Conservation (phyloP, 148 eudicot genomes). For the Persicaria maculosa region DNA sequence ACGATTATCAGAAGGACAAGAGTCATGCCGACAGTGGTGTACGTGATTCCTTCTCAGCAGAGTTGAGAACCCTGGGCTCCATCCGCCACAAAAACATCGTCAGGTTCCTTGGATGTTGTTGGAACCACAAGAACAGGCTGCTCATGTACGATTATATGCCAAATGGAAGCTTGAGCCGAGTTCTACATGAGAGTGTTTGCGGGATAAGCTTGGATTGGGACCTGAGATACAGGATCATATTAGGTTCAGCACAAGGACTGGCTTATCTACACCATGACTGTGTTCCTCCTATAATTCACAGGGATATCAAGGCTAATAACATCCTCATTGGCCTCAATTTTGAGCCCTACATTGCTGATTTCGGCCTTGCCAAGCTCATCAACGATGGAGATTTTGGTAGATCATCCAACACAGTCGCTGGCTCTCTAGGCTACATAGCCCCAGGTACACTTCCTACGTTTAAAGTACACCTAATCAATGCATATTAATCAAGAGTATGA, state of each 20-base stretch:
- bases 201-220: conserved; percentile 69
- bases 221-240: conserved; percentile 46
- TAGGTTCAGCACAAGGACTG: conserved; percentile 72
- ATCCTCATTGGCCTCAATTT: conserved; percentile 68
- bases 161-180: conserved; percentile 75
- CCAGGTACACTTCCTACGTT: conserved; percentile 38
- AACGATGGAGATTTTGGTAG: conserved; percentile 54
- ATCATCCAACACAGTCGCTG: conserved; percentile 65
- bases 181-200: conserved; percentile 44
- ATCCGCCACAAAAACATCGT: conserved; percentile 85
- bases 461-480: not conserved
- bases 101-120: conserved; percentile 65
- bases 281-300: conserved; percentile 79
- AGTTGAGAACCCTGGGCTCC: conserved; percentile 71
- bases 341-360: conserved; percentile 76
- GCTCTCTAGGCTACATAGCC: conserved; percentile 89
- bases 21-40: conserved; percentile 18
- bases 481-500: too few relatives aligned
- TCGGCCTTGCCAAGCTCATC: conserved; percentile 77
- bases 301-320: conserved; percentile 82
- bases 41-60: conserved; percentile 75
- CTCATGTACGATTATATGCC: conserved; percentile 88
- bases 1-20: conserved; percentile 9
- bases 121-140: conserved; percentile 59
- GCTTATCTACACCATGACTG: conserved; percentile 82